phyloP scores from a whole-genome alignment of 2,329 filamentous ascomycete genomes.

The Lizonia empirigonia region DNA sequence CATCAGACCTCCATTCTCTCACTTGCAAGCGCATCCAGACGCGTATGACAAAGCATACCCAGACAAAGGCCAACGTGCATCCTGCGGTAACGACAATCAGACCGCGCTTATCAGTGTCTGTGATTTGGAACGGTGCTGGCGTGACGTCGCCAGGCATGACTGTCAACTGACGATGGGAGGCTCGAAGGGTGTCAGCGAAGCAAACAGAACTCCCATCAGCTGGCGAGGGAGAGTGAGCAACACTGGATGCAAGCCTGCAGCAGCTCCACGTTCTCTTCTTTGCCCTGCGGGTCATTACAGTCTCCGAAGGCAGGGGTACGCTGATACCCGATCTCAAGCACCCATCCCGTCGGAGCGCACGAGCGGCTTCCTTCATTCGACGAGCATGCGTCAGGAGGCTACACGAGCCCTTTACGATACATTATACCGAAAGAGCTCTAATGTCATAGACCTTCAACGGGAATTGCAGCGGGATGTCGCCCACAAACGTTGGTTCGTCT shows the following conservation, averaged over 20 bases:
- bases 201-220: constrained; percentile 7
- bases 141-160: constrained; percentile 30
- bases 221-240: constrained; percentile 8
- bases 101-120: constrained; percentile 40
- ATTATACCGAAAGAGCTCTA: constrained; percentile 4
- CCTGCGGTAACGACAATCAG: constrained; percentile 40
- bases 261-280: constrained; percentile 11
- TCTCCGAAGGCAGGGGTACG: constrained; percentile 13
- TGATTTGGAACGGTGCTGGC: constrained; percentile 39
- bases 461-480: constrained; percentile 1
- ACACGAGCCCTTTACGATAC: constrained; percentile 6
- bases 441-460: background rate
- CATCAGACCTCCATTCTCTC: constrained; percentile 41
- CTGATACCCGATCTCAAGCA: constrained; percentile 12
- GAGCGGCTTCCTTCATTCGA: constrained; percentile 11
- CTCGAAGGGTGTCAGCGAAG: constrained; percentile 4
- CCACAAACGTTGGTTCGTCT: background rate
- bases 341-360: constrained; percentile 3
- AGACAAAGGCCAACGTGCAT: constrained; percentile 37
- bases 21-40: constrained; percentile 36
- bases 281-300: constrained; percentile 9
- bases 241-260: constrained; percentile 2
- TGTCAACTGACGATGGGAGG: background rate
- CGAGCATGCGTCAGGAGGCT: background rate
- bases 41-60: constrained; percentile 38